Base-by-base conservation (phyloP, 2,329 filamentous ascomycete genomes). In the Aspergillus neoniger region DNA sequence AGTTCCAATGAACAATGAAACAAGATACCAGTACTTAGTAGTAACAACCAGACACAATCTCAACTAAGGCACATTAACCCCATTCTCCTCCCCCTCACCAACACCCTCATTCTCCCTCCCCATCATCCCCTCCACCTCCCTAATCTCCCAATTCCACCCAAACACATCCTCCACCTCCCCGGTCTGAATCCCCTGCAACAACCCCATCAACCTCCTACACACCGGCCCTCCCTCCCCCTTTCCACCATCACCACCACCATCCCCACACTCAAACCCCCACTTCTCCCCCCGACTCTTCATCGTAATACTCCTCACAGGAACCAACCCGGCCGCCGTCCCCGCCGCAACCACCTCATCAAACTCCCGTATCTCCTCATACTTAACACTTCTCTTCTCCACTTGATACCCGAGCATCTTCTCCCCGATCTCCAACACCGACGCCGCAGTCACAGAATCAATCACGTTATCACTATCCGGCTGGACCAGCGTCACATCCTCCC, bases 301-400 rank as follows among this genome's bases (percentile, higher is more conserved):
- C 2, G 91, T 95, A 74, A 98, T 96, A 67, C 91, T 95, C 63
- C 90, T 90, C 76, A 97, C 95, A 1, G 94, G 94, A 3, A 98
- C 93, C 57, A 99, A 82, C 0, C 91, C 91, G 0, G 93, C 94
- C 0, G 94, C 94, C 0, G 94, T 98, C 1, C 94, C 94, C 2
- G 92, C 93, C 4, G 94, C 95, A 78, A 97, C 88, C 55, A 99
- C 88, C 77, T 98, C 94, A 48, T 81, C 81, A 73, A 92, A 92
- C 15, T 79, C 74, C 5, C 74, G 67, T 44, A 91, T 77, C 69
- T 91, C 88, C 7, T 83, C 80, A 72, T 89, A 89, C 32, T 80
- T 74, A 58, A 86, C 80, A 48, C 86, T 75, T 57, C 93, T 82
- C 72, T 85, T 86, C 81, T 97, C 93, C 0, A 95, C 89, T 66